Evolutionary conservation across 352 stramenopile species (phyloP), one percentile per base, ranked within the genome.

Genomic region (Phytophthora sojae): DNA sequence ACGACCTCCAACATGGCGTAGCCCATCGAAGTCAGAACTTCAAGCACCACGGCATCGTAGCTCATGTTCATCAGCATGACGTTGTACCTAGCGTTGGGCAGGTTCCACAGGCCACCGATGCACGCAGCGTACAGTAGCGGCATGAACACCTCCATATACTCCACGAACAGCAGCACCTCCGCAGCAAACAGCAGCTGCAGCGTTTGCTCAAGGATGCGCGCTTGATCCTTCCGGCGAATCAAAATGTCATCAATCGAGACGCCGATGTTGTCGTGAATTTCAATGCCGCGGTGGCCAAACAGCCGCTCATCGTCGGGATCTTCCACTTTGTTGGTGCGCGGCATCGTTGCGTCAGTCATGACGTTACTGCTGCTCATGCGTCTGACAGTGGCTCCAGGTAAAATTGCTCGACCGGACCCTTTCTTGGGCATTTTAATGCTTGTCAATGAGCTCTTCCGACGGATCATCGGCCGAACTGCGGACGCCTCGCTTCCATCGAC

Each of bases 91-190:
- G 64, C 64, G 26, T 65, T 71, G 0, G 64, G 49, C 4, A 71
- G 9, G 9, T 61, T 37, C 64, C 64, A 71, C 2, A 71, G 35
- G 5, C 52, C 57, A 8, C 55, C 64, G 26, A 71, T 29, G 53
- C 73, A 80, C 2, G 55, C 23, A 5, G 53, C 52, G 63, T 81
- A 81, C 32, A 77, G 37, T 7, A 74, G 39, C 5, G 70, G 75
- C 50, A 81, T 71, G 56, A 81, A 71, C 6, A 67, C 67, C 37
- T 77, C 73, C 45, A 81, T 64, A 65, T 81, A 81, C 59, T 81
- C 73, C 37, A 65, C 51, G 47, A 81, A 66, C 25, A 74, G 29
- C 14, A 76, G 59, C 37, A 69, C 63, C 25, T 81, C 73, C 3
- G 69, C 60, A 3, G 37, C 51, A 47, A 71, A 79, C 0, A 81